These are phyloP conservation scores for Aspergillus brunneoviolaceus DNA, from an alignment of 2,329 filamentous ascomycete species.

Conservation along the genomic window DNA sequence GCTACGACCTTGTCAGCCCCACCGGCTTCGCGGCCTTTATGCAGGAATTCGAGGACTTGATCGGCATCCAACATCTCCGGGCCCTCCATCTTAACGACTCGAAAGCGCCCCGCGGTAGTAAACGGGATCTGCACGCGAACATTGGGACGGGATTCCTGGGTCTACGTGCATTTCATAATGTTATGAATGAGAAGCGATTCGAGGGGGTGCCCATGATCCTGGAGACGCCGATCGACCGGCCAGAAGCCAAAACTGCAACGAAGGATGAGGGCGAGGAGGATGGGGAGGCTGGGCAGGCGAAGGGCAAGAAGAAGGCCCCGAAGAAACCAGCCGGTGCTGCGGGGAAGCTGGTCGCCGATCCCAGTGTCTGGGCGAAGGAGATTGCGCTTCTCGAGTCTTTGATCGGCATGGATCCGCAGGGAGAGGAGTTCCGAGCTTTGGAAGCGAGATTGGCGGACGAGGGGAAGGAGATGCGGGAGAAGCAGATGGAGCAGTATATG, in stretches of 20 bases:
- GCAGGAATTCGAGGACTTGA: slow-evolving; percentile 69
- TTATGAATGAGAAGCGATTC: slow-evolving; percentile 80
- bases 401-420: slow-evolving; percentile 76
- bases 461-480: slow-evolving; percentile 70
- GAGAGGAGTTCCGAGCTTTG: slow-evolving; percentile 67
- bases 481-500: slow-evolving; percentile 76
- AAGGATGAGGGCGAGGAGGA: slow-evolving; percentile 14
- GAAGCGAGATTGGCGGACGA: slow-evolving; percentile 65
- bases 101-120: slow-evolving; percentile 80
- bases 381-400: slow-evolving; percentile 91
- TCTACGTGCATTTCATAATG: slow-evolving; percentile 81
- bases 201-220: slow-evolving; percentile 84
- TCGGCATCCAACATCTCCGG: slow-evolving; percentile 76
- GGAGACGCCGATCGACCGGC: slow-evolving; percentile 87
- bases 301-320: slow-evolving; percentile 23
- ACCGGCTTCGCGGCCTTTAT: slow-evolving; percentile 72
- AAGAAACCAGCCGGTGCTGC: slow-evolving; percentile 25
- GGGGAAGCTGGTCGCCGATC: slow-evolving; percentile 64
- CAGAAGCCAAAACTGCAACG: slow-evolving; percentile 25
- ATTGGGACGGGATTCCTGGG: slow-evolving; percentile 95
- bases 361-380: slow-evolving; percentile 82
- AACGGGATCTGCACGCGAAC: slow-evolving; percentile 89
- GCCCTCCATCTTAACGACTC: slow-evolving; percentile 94
- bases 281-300: slow-evolving; percentile 18
- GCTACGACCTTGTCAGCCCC: slow-evolving; percentile 81